Conservation (phyloP, 2,329 filamentous ascomycete genomes). For the Huntiella decipiens region DNA sequence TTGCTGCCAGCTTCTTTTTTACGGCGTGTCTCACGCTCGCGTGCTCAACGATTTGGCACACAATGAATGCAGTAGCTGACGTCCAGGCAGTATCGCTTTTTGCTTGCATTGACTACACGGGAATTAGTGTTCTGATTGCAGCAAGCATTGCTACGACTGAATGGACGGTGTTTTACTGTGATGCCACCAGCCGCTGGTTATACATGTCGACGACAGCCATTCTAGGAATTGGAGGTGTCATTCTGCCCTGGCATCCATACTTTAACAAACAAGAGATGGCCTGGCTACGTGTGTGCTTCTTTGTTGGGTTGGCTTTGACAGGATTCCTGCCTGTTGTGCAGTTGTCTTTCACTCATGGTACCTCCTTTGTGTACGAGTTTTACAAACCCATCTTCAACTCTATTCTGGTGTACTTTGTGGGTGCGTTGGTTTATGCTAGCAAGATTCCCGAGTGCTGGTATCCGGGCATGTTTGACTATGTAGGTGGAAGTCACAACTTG, state of each 20-base stretch:
- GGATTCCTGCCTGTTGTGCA: constrained; percentile 81
- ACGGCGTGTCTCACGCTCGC: constrained; percentile 86
- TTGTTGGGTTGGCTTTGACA: constrained; percentile 67
- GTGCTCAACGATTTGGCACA: constrained; percentile 95
- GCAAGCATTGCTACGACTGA: constrained; percentile 96
- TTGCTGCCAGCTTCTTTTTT: constrained; percentile 89
- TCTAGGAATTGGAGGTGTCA: constrained; percentile 70
- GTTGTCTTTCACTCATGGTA: constrained; percentile 56
- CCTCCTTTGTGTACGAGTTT: constrained; percentile 69
- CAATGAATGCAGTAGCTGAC: constrained; percentile 92
- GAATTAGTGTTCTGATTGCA: constrained; percentile 84
- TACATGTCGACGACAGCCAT: constrained; percentile 71
- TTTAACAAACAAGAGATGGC: constrained; percentile 90
- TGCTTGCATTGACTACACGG: constrained; percentile 95
- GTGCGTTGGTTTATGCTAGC: constrained; percentile 74
- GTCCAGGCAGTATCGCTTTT: constrained; percentile 82
- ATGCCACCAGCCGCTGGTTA: constrained; percentile 64
- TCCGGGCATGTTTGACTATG: constrained; percentile 85
- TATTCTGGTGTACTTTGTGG: constrained; percentile 65
- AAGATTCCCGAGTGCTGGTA: constrained; percentile 86
- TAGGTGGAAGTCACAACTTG: constrained; percentile 88
- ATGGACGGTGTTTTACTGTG: constrained; percentile 97
- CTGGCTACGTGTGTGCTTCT: constrained; percentile 84
- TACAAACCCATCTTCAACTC: constrained; percentile 78
- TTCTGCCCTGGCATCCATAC: constrained; percentile 85